Conservation (phyloP, 768 basidiomycete species). For the Suillus ampliporus region DNA sequence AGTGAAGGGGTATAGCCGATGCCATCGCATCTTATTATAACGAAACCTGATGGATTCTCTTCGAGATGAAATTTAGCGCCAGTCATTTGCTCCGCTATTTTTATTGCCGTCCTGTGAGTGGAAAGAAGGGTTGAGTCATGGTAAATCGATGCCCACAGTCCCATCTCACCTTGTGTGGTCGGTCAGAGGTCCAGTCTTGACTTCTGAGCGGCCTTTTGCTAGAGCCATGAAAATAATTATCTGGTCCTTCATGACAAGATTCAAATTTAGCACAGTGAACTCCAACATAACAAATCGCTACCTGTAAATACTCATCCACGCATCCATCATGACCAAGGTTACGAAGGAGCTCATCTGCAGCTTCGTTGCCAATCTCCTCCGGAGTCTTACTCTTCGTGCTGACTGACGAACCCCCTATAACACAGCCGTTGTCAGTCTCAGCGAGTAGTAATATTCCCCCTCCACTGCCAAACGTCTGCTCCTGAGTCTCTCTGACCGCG, state of each 20-base stretch:
- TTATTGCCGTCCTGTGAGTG: constrained; percentile 63
- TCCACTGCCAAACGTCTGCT: constrained; percentile 60
- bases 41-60: constrained; percentile 45
- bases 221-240: constrained; percentile 80
- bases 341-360: constrained; percentile 61
- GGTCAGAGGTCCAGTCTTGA: constrained; percentile 61
- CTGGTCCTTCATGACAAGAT: constrained; percentile 61
- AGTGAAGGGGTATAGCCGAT: constrained; percentile 55
- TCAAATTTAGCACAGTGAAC: not conserved
- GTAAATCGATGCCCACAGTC: constrained; percentile 4
- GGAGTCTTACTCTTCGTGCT: constrained; percentile 56
- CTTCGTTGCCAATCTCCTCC: constrained; percentile 57
- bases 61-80: constrained; percentile 65
- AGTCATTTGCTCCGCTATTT: constrained; percentile 72
- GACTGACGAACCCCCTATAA: constrained; percentile 72
- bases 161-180: constrained; percentile 66
- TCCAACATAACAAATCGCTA: constrained; percentile 7
- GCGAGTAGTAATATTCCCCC: constrained; percentile 81
- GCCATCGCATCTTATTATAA: constrained; percentile 64
- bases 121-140: constrained; percentile 2
- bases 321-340: constrained; percentile 71
- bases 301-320: constrained; percentile 72
- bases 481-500: constrained; percentile 51
- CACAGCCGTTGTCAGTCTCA: constrained; percentile 68
- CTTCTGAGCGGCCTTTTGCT: constrained; percentile 64